A percentile compares a stretch with the other conserved stretches of the same genome.
These are phyloP conservation scores for Exophiala oligosperma DNA, from an alignment of 2,329 filamentous ascomycete genomes.

Conservation along the genomic window DNA sequence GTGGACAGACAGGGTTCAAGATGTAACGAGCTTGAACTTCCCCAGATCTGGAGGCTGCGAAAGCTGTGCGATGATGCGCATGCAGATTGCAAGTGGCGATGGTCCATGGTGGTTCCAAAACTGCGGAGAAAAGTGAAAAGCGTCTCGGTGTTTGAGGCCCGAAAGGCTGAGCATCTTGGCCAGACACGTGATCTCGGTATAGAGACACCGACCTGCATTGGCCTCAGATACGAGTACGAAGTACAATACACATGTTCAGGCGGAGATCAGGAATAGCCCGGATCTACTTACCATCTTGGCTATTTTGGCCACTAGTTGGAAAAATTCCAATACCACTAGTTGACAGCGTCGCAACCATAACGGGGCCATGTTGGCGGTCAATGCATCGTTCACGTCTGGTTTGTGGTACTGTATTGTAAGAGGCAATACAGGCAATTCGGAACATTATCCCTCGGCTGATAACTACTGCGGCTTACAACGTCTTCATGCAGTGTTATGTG, in stretches of 20 bases:
- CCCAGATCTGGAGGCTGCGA: slow-evolving; percentile 5
- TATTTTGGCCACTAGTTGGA: neutral
- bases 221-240: too few species aligned
- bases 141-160: neutral
- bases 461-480: neutral
- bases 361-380: neutral
- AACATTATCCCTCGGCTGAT: neutral
- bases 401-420: neutral
- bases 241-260: neutral
- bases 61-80: neutral
- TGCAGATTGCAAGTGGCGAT: neutral
- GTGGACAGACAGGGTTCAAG: neutral
- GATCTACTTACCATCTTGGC: neutral
- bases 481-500: neutral
- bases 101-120: neutral
- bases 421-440: neutral
- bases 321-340: neutral
- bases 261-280: neutral
- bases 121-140: neutral
- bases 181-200: neutral
- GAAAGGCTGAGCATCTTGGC: neutral
- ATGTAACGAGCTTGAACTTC: neutral
- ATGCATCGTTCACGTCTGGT: neutral
- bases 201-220: neutral
- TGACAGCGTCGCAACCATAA: neutral